A percentile compares a stretch with the other conserved stretches of the same genome.
Conservation (phyloP, 805 yeast genomes). For the Nematodospora valgi region DNA sequence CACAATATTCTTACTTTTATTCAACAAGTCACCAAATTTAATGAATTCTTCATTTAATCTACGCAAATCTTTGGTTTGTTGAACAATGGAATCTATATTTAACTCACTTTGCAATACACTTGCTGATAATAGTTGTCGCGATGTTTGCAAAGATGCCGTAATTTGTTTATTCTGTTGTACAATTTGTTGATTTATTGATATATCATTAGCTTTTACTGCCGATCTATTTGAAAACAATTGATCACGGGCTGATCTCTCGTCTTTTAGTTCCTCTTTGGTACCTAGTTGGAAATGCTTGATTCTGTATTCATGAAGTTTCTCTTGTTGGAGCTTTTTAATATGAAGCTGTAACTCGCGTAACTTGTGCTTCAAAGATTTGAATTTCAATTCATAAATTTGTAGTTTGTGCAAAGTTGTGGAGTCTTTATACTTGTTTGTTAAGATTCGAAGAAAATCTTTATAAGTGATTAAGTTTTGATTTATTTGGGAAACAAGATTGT, state of each 20-base stretch:
- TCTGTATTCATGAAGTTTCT: slow-evolving; percentile 28
- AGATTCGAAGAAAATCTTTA: slow-evolving; percentile 12
- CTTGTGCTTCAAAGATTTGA: slow-evolving; percentile 17
- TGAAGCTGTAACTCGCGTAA: slow-evolving; percentile 28
- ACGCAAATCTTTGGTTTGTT: slow-evolving; percentile 41
- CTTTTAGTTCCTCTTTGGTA: not conserved
- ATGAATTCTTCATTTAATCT: slow-evolving; percentile 39
- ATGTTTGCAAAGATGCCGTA: slow-evolving; percentile 44
- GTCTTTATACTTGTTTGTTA: slow-evolving; percentile 10
- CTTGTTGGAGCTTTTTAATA: slow-evolving; percentile 23
- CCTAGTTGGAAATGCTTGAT: slow-evolving; percentile 19
- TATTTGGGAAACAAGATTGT: not conserved
- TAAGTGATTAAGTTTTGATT: slow-evolving; percentile 8
- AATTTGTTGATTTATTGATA: slow-evolving; percentile 26
- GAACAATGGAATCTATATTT: slow-evolving; percentile 45
- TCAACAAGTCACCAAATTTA: slow-evolving; percentile 38
- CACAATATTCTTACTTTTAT: slow-evolving; percentile 44
- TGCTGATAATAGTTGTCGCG: slow-evolving; percentile 47
- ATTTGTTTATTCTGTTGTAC: slow-evolving; percentile 45
- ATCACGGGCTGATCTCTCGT: slow-evolving; percentile 7
- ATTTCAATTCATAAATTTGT: slow-evolving; percentile 18
- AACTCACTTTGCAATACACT: slow-evolving; percentile 50
- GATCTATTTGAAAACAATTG: slow-evolving; percentile 23
- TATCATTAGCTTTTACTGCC: slow-evolving; percentile 27
- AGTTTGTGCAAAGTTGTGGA: slow-evolving; percentile 5